Evolutionary conservation across 2,329 filamentous ascomycete genomes (phyloP), one percentile per base, ranked within the genome.

Genomic region (Dryadomyces quercivorus): DNA sequence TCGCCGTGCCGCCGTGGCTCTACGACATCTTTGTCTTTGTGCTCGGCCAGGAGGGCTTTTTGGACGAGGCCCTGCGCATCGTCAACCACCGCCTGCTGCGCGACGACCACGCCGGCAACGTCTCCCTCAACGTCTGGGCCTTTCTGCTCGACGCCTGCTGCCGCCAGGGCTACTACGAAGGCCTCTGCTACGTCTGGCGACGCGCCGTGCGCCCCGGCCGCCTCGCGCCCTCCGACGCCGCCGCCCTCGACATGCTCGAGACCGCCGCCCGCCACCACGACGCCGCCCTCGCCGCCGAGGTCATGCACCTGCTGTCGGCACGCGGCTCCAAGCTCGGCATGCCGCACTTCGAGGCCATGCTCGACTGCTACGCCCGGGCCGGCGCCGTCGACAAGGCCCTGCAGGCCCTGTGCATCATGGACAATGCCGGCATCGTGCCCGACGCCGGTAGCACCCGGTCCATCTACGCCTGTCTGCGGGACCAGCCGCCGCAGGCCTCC

Each of bases 281-380:
- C 64, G 71, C 80, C 1, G 67, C 73, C 0, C 74, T 96, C 10
- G 87, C 86, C 1, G 83, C 82, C 6, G 79, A 85, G 34, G 85
- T 86, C 34, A 80, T 95, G 58, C 76, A 82, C 22, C 69, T 83
- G 52, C 74, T 92, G 18, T 75, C 77, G 5, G 72, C 76, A 9
- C 76, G 81, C 22, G 75, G 75, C 15, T 75, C 77, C 1, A 73
- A 76, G 44, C 73, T 90, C 42, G 72, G 75, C 9, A 68, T 77
- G 6, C 75, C 85, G 58, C 88, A 96, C 64, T 95, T 93, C 67
- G 89, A 94, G 66, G 77, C 85, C 31, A 75, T 96, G 31, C 72
- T 91, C 7, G 82, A 88, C 55, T 78, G 85, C 4, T 88, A 94
- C 63, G 73, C 81, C 12, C 70, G 72, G 3, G 63, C 66, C 3